These are phyloP conservation scores for Amphicarpaea edgeworthii DNA, from an alignment of 306 rosid species.

Conservation along the genomic window DNA sequence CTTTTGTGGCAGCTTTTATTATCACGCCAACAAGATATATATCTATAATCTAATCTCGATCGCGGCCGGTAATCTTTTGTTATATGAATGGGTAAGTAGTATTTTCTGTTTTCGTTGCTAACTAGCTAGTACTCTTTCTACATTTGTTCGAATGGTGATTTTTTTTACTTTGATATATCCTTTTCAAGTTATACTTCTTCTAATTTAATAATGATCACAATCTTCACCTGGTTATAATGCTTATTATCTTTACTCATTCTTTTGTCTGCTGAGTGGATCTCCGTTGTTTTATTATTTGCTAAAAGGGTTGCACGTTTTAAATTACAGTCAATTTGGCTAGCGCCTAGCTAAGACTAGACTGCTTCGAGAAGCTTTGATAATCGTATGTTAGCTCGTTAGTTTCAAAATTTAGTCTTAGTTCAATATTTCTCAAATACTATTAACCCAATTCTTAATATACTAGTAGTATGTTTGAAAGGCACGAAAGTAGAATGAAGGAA, in stretches of 20 bases:
- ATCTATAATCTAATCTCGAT: not conserved
- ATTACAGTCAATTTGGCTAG: not conserved
- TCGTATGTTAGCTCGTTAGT: not conserved
- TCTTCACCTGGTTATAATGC: not conserved
- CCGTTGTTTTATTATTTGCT: conserved; percentile 3
- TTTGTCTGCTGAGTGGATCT: conserved; percentile 21
- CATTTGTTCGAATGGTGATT: conserved; percentile 3
- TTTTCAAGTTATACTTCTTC: not conserved
- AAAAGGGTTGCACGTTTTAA: conserved; percentile 28
- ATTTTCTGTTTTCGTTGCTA: not conserved
- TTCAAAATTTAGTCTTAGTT: not conserved
- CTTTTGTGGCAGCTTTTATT: not conserved
- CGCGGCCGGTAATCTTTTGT: not conserved
- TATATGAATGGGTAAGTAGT: conserved; percentile 23
- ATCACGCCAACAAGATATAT: not conserved
- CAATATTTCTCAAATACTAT: not conserved
- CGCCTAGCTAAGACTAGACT: not conserved
- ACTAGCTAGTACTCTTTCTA: not conserved
- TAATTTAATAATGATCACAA: not conserved
- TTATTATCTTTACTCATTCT: not conserved
- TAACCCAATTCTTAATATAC: not conserved
- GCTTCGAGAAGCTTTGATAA: not conserved
- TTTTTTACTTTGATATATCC: not conserved
- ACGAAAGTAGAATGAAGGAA: no score
- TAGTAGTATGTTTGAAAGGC: no score